phyloP scores from a whole-genome alignment of 371 early-diverging fungal species.

The Dinochytrium kinnereticum region DNA sequence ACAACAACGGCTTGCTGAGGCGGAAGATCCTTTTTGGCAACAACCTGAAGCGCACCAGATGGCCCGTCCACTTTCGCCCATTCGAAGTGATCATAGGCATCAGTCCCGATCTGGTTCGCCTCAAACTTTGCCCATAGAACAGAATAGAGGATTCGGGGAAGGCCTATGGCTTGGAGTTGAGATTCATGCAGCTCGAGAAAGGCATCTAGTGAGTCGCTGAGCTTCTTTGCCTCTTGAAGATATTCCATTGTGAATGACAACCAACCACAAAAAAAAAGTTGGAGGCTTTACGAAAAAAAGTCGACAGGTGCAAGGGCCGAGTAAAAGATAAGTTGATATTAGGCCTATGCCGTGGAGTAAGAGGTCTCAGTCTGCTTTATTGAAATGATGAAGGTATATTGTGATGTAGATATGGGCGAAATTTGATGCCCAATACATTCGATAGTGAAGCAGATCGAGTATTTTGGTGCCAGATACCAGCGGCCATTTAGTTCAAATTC shows the following conservation, averaged over 20 bases:
- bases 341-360: background rate
- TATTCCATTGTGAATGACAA: background rate
- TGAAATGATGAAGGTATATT: too few relatives aligned
- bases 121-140: slow-evolving; percentile 21
- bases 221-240: background rate
- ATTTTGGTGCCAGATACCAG: too few relatives aligned
- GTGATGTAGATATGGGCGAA: too few relatives aligned
- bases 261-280: background rate
- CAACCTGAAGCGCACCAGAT: background rate
- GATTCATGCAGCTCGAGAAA: background rate
- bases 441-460: too few relatives aligned
- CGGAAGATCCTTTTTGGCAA: slow-evolving; percentile 6
- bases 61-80: background rate
- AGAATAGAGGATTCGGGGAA: background rate
- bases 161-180: background rate
- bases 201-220: slow-evolving; percentile 6
- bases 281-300: too few relatives aligned
- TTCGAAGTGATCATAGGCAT: slow-evolving; percentile 1
- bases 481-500: background rate
- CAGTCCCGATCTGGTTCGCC: slow-evolving; percentile 6
- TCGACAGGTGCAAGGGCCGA: too few relatives aligned
- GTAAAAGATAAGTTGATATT: too few relatives aligned
- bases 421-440: too few relatives aligned
- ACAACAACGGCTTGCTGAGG: slow-evolving; percentile 14
- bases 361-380: background rate